Evolutionary conservation across 495 filamentous ascomycete species (phyloP), one percentile per base, ranked within the genome.

Genomic region (Penicillium crystallinum): DNA sequence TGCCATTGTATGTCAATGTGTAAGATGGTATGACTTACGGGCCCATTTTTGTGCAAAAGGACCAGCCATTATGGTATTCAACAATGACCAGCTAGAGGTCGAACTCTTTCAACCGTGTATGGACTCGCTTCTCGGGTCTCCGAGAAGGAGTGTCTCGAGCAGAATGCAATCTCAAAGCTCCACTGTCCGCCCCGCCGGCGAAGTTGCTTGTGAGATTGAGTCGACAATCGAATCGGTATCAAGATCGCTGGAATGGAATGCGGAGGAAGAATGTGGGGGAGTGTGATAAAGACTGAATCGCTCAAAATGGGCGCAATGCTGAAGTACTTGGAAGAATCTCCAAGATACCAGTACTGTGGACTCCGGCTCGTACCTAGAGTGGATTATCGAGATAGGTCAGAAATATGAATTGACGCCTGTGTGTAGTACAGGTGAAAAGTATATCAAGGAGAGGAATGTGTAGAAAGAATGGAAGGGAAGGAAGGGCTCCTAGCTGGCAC

Each of bases 111-210:
- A 54, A 38, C 50, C 47, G 38, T 56, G 52, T 45, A 53, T 42
- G 38, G 52, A 63, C 73, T 77, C 74, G 53, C 74, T 74, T 68
- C 74, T 73, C 74, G 72, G 65, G 11, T 23, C 68, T 58, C 71
- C 74, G 74, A 77, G 74, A 75, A 77, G 74, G 74, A 77, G 74
- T 57, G 22, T 52, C 29, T 30, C 19, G 36, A 46, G 15, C 11
- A 31, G 33, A 49, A 17, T 9, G 46, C 15, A 29, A 34, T 39
- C 18, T 53, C 55, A 54, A 25, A 58, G 11, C 42, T 36, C 46
- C 19, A 40, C 4, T n/a, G 21, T 25, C 30, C 30, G 46, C 43
- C 47, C 27, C 14, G 21, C 49, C n/a, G 25, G 44, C 45, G 49
- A 30, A 43, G 23, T 42, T 19, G 23, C 23, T 48, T 3, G 29